Conservation (phyloP, 2,329 filamentous ascomycete species). For the Plectosphaerella plurivora region DNA sequence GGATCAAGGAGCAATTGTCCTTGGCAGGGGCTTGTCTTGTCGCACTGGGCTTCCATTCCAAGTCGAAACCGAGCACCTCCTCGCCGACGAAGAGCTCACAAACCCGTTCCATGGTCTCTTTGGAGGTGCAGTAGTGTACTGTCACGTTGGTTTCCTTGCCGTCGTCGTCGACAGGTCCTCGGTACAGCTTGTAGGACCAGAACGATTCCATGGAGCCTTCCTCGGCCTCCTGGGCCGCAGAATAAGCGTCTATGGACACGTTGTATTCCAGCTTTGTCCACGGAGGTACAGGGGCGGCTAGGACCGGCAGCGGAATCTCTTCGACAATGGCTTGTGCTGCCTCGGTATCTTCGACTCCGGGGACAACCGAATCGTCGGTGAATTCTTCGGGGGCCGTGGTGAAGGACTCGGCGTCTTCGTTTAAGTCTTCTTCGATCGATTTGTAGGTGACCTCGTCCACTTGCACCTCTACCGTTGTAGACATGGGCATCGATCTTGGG, state of each 20-base stretch:
- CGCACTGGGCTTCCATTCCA: conserved; percentile 71
- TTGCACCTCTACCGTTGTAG: background rate
- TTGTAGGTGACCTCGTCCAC: background rate
- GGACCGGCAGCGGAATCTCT: background rate
- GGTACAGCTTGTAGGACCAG: conserved; percentile 69
- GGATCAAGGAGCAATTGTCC: conserved; percentile 74
- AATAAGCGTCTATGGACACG: conserved; percentile 40
- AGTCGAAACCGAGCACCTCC: conserved; percentile 76
- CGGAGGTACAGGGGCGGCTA: conserved; percentile 21
- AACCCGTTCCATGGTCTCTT: conserved; percentile 62
- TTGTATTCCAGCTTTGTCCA: conserved; percentile 37
- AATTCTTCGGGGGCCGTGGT: background rate
- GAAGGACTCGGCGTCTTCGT: background rate
- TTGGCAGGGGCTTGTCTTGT: conserved; percentile 45
- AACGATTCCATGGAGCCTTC: conserved; percentile 45
- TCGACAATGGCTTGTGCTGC: background rate
- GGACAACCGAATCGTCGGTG: conserved; percentile 1
- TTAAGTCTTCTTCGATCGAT: background rate
- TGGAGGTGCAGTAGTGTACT: conserved; percentile 74
- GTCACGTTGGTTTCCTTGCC: conserved; percentile 46
- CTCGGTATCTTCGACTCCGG: conserved; percentile 11
- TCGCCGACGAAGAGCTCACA: conserved; percentile 64
- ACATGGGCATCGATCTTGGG: conserved; percentile 3
- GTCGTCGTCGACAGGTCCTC: conserved; percentile 36
- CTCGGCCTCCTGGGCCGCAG: conserved; percentile 40